Conservation (phyloP, 2,329 filamentous ascomycete genomes). For the Arthrinium puccinioides region DNA sequence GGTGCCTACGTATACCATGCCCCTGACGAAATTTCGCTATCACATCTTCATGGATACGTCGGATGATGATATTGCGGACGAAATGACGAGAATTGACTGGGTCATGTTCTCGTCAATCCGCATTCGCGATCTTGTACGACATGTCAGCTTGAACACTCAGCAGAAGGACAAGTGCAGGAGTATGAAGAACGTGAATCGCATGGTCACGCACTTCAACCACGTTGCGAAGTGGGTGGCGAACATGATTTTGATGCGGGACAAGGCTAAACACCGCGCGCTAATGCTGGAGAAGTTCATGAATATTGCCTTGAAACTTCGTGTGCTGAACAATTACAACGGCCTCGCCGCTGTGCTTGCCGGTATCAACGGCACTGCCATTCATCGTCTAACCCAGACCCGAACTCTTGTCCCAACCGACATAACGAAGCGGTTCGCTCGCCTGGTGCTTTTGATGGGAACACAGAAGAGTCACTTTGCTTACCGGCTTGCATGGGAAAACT, state of each 20-base stretch:
- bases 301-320: conserved; percentile 76
- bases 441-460: conserved; percentile 88
- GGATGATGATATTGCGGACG: conserved; percentile 79
- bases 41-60: conserved; percentile 82
- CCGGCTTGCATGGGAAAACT: conserved; percentile 96
- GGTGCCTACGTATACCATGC: conserved; percentile 59
- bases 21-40: conserved; percentile 80
- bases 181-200: conserved; percentile 82
- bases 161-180: conserved; percentile 70
- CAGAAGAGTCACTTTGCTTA: conserved; percentile 92
- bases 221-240: conserved; percentile 76
- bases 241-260: conserved; percentile 83
- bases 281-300: conserved; percentile 96
- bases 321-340: conserved; percentile 95
- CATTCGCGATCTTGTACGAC: conserved; percentile 84
- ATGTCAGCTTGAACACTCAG: conserved; percentile 69
- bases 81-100: conserved; percentile 95
- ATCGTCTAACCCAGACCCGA: conserved; percentile 73
- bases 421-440: conserved; percentile 77
- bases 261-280: conserved; percentile 86
- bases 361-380: conserved; percentile 80
- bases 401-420: conserved; percentile 64
- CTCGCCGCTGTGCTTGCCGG: conserved; percentile 91
- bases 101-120: conserved; percentile 95
- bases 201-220: conserved; percentile 91